A percentile compares a stretch with the other conserved stretches of the same genome.
These are phyloP conservation scores for Arabidopsis lyrata DNA, from an alignment of 441 rosid species.

Conservation along the genomic window DNA sequence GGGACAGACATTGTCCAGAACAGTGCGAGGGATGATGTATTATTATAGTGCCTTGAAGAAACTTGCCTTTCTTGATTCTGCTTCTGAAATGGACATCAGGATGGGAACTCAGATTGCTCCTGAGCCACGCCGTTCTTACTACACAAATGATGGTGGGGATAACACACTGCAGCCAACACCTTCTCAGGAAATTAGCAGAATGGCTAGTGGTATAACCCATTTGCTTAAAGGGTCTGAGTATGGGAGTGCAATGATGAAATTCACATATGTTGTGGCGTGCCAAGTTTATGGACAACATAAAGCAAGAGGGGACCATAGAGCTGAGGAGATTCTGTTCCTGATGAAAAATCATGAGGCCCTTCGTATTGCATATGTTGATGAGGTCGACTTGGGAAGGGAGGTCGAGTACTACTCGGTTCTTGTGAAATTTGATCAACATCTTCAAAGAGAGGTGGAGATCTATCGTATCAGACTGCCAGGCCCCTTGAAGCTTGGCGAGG, in stretches of 20 bases:
- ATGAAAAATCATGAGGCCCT: constrained; percentile 86
- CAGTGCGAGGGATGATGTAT: constrained; percentile 97
- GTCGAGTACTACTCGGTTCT: constrained; percentile 82
- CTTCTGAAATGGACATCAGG: constrained; percentile 79
- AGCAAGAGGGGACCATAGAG: constrained; percentile 70
- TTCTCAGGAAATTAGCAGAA: constrained; percentile 52
- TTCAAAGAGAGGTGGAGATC: constrained; percentile 77
- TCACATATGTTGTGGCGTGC: constrained; percentile 84
- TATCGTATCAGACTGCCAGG: constrained; percentile 90
- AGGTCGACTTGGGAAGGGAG: constrained; percentile 60
- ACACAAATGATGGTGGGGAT: constrained; percentile 47
- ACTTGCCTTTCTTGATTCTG: constrained; percentile 90
- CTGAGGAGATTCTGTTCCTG: constrained; percentile 73
- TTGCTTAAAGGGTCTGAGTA: constrained; percentile 80
- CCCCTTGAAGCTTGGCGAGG: constrained; percentile 89
- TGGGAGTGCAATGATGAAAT: constrained; percentile 84
- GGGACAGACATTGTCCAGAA: constrained; percentile 89
- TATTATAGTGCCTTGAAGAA: constrained; percentile 85
- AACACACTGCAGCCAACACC: constrained; percentile 51
- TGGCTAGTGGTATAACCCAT: constrained; percentile 58
- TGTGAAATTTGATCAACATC: constrained; percentile 77
- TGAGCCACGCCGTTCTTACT: constrained; percentile 51
- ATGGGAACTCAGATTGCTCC: constrained; percentile 64
- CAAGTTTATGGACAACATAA: constrained; percentile 86
- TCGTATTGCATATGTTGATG: constrained; percentile 91